phyloP scores from a whole-genome alignment of 345 rosid genomes.

The Microcos paniculata region DNA sequence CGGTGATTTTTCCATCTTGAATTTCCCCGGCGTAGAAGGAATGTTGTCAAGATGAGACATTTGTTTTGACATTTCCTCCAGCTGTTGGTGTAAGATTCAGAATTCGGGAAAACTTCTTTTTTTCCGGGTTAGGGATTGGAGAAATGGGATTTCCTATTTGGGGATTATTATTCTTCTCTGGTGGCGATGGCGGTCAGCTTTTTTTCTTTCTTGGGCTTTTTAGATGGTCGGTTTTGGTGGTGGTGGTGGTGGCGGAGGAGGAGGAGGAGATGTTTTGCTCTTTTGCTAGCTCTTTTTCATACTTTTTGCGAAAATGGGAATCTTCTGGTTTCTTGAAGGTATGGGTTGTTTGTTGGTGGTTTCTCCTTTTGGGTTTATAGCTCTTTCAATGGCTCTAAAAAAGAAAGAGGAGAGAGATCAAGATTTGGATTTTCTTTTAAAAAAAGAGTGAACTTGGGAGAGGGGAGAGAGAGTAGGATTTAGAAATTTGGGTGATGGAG shows the following conservation, averaged over 20 bases:
- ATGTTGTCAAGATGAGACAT: constrained; percentile 79
- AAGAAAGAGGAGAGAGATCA: constrained; percentile 20
- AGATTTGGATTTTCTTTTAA: constrained; percentile 23
- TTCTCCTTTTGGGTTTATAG: constrained; percentile 3
- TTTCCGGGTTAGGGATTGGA: constrained; percentile 21
- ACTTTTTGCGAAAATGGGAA: constrained; percentile 25
- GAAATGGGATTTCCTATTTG: not conserved
- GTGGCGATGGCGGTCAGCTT: not conserved
- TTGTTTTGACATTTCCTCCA: constrained; percentile 39
- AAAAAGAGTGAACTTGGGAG: constrained; percentile 2
- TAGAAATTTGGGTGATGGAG: constrained; percentile 21
- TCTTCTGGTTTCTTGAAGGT: constrained; percentile 57
- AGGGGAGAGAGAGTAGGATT: constrained; percentile 2
- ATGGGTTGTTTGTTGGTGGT: constrained; percentile 25
- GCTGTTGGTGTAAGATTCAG: constrained; percentile 5
- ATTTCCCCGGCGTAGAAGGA: constrained; percentile 90
- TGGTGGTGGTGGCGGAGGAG: not conserved
- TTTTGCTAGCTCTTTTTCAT: constrained; percentile 7
- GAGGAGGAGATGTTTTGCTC: not conserved
- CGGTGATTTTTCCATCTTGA: constrained; percentile 92
- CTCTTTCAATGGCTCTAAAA: constrained; percentile 11
- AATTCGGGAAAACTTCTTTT: not conserved
- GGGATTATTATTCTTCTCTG: not conserved
- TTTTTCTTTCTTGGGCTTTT: not conserved
- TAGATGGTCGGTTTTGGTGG: too few relatives aligned